These are phyloP conservation scores for Trametes sanguinea DNA, from an alignment of 768 basidiomycete genomes.

Conservation along the genomic window DNA sequence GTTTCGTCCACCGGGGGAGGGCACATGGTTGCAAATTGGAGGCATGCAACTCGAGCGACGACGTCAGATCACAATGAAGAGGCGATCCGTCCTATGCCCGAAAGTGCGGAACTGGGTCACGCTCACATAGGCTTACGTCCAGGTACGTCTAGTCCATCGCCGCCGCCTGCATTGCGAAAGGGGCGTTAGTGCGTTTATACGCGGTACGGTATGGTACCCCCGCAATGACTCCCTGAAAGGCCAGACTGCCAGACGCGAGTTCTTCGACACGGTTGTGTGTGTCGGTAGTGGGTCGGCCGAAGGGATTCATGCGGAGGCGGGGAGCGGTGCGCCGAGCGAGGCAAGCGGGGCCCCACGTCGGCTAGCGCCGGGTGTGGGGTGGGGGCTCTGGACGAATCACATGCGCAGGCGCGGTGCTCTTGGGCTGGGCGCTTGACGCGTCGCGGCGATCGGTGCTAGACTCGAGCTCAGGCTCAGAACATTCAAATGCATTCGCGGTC, in stretches of 20 bases:
- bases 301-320: conserved; percentile 11
- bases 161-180: not conserved
- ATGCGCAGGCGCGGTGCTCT: conserved; percentile 13
- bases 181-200: conserved; percentile 20
- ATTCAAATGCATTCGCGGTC: conserved; percentile 15
- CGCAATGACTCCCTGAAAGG: not conserved
- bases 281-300: conserved; percentile 23
- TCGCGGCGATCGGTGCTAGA: conserved; percentile 25
- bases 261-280: not conserved
- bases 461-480: conserved; percentile 4
- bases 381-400: conserved; percentile 14
- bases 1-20: not conserved
- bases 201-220: not conserved
- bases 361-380: conserved; percentile 10
- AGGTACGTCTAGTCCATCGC: not conserved
- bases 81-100: conserved; percentile 13
- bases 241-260: not conserved
- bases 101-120: conserved; percentile 2
- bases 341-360: conserved; percentile 21
- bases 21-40: not conserved
- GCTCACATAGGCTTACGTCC: not conserved
- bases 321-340: conserved; percentile 18
- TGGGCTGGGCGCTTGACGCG: conserved; percentile 2
- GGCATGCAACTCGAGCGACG: not conserved
- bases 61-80: not conserved